Percentiles rank a stretch among this genome's conserved stretches.
Evolutionary conservation across 208 protist species (phyloP).

Genomic region (Leishmania aethiopica): DNA sequence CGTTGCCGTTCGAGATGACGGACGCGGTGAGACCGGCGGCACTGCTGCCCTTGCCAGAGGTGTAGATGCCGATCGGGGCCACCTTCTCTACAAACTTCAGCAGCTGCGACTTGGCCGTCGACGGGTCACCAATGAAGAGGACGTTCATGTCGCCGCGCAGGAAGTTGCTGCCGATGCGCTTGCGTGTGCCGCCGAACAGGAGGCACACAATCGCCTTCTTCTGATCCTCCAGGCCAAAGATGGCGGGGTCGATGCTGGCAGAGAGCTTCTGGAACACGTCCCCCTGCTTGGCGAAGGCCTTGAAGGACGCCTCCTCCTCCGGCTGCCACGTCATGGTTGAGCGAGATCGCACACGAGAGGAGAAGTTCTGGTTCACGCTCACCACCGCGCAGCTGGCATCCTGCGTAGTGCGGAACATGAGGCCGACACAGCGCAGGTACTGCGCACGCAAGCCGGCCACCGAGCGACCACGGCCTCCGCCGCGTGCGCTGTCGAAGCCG

Average conservation of each 20-base stretch:
- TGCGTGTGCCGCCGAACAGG: slow-evolving; percentile 98
- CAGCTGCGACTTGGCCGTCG: slow-evolving; percentile 99
- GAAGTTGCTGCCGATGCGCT: slow-evolving; percentile 96
- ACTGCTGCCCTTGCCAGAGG: slow-evolving; percentile 99
- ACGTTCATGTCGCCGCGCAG: slow-evolving; percentile 99
- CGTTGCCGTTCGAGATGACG: slow-evolving; percentile 88
- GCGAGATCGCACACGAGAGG: slow-evolving; percentile 81
- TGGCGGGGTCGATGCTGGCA: slow-evolving; percentile 96
- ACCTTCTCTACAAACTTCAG: slow-evolving; percentile 98
- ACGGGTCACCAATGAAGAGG: slow-evolving; percentile 99
- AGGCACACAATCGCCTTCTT: slow-evolving; percentile 97
- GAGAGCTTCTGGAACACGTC: slow-evolving; percentile 95
- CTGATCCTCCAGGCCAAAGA: slow-evolving; percentile 98
- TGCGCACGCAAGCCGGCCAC: slow-evolving; percentile 87
- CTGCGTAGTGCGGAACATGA: slow-evolving; percentile 69
- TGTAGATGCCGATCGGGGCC: slow-evolving; percentile 98
- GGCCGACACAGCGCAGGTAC: slow-evolving; percentile 87
- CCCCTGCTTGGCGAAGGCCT: slow-evolving; percentile 80
- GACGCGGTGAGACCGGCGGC: slow-evolving; percentile 98
- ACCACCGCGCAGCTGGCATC: slow-evolving; percentile 49
- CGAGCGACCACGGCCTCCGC: slow-evolving; percentile 40
- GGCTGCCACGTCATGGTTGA: slow-evolving; percentile 82
- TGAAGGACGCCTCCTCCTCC: slow-evolving; percentile 90
- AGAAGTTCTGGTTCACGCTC: slow-evolving; percentile 92
- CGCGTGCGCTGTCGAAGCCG: slow-evolving; percentile 42